Percentiles rank a stretch among this genome's conserved stretches.
phyloP scores from a whole-genome alignment of 1,284 basidiomycete genomes.

The Tylopilus sp. region DNA sequence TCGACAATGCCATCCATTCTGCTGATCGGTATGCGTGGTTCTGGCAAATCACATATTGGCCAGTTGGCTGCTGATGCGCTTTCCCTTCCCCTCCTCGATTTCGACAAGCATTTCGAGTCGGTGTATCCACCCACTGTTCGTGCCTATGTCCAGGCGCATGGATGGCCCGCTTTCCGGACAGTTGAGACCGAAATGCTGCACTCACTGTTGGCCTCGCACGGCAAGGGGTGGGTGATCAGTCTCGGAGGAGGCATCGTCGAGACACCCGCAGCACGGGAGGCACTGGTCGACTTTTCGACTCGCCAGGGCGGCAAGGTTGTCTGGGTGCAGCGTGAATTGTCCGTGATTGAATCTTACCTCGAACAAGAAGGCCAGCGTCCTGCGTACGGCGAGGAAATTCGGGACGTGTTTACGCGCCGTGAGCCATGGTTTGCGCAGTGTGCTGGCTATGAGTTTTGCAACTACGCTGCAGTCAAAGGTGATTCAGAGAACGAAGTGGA shows the following conservation, averaged over 20 bases:
- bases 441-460: conserved; percentile 88
- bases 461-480: conserved; percentile 64
- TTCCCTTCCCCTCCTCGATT: conserved; percentile 87
- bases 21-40: conserved; percentile 98
- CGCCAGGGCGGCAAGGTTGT: conserved; percentile 69
- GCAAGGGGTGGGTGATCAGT: conserved; percentile 81
- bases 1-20: conserved; percentile 73
- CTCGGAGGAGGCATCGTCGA: conserved; percentile 98
- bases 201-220: conserved; percentile 68
- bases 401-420: conserved; percentile 86
- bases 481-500: conserved; percentile 53
- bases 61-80: conserved; percentile 81
- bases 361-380: conserved; percentile 81
- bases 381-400: conserved; percentile 89
- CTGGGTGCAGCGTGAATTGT: conserved; percentile 76
- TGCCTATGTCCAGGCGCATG: conserved; percentile 82
- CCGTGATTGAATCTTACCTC: conserved; percentile 84
- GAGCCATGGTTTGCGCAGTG: conserved; percentile 92
- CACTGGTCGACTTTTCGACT: conserved; percentile 77
- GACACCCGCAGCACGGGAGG: conserved; percentile 76
- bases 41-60: conserved; percentile 94
- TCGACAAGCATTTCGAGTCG: conserved; percentile 84
- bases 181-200: conserved; percentile 70
- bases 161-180: conserved; percentile 83
- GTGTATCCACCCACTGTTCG: conserved; percentile 75